Percentiles rank a stretch among this genome's conserved stretches.
Evolutionary conservation across 176 grass and related monocot genomes (phyloP).

Genomic region (Alopecurus myosuroides): DNA sequence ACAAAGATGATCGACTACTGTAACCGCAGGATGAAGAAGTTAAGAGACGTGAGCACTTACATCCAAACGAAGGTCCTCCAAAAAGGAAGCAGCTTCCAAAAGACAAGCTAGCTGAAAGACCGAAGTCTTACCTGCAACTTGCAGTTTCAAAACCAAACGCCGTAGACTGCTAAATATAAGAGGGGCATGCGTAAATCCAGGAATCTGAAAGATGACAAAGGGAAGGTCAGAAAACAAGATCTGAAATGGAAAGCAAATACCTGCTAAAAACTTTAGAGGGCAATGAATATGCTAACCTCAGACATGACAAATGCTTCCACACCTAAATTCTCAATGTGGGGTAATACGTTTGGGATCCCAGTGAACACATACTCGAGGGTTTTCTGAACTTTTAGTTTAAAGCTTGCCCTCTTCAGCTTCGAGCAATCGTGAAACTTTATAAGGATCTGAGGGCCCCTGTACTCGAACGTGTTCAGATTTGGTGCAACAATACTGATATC

Average conservation of each 20-base stretch:
- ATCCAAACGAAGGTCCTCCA: conserved; percentile 8
- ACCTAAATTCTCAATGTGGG: no score
- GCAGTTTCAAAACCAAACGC: not conserved
- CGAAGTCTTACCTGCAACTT: not conserved
- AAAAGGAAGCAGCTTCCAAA: conserved; percentile 9
- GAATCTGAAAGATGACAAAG: conserved; percentile 15
- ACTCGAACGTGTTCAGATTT: conserved; percentile 22
- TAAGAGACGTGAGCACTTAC: conserved; percentile 4
- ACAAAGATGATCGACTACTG: not conserved
- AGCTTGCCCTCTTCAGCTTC: no score
- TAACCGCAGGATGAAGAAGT: not conserved
- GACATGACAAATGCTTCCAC: no score
- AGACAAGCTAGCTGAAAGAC: conserved; percentile 2
- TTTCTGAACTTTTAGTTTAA: no score
- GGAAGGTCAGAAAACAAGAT: not conserved
- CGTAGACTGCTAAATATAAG: not conserved
- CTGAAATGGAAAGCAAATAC: not conserved
- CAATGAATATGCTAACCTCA: no score
- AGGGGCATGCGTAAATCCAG: not conserved
- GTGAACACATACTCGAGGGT: no score
- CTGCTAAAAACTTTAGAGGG: no score
- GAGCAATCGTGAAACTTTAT: not conserved
- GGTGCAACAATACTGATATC: conserved; percentile 4
- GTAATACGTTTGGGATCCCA: no score
- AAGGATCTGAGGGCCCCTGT: not conserved